Evolutionary conservation across 2,329 filamentous ascomycete genomes (phyloP), one percentile per base, ranked within the genome.

Genomic region (Talaromyces sp.): DNA sequence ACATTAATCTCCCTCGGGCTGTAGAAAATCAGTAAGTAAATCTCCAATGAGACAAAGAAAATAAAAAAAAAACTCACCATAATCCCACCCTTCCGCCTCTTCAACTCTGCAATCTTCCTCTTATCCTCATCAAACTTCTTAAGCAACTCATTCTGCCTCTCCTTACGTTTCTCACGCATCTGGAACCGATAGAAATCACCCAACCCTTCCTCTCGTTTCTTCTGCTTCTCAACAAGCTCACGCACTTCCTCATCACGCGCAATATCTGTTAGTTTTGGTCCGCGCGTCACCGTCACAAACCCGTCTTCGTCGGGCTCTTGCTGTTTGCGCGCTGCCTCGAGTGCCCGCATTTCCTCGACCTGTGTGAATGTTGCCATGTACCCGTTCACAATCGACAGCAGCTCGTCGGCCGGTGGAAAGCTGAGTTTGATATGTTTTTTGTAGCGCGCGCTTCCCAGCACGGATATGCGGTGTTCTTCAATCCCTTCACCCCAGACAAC

Each of bases 231-330:
- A 61, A 81, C 77, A 68, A 84, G 75, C 51, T 81, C 81, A 70
- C 86, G 84, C 17, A 87, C 85, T 68, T 89, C 91, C 66, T 88
- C 88, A 63, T 86, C 82, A 58, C 87, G 84, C 1, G 90, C 92
- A 1, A 90, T 87, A n/a, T 88, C 89, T 7, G 82, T 82, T 61
- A 88, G 81, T 62, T 83, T 82, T 43, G 90, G 89, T 27, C 92
- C 92, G 58, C 90, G 84, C 1, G 88, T 89, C 26, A 99, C 95
- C 3, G 93, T 98, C 55, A 98, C 84, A 73, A 99, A 99, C 1
- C 95, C 95, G 74, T 99, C 95, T 70, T 91, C 93, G 73, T 99
- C 95, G 0, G 93, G 91, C 69, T 91, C 87, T 66, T 89, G 88
- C 63, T 90, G 86, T 63, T 88, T 79, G 59, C 84, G 71, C 77